Base-by-base conservation (phyloP, 768 basidiomycete species). In the Plicaturopsis crispa region DNA sequence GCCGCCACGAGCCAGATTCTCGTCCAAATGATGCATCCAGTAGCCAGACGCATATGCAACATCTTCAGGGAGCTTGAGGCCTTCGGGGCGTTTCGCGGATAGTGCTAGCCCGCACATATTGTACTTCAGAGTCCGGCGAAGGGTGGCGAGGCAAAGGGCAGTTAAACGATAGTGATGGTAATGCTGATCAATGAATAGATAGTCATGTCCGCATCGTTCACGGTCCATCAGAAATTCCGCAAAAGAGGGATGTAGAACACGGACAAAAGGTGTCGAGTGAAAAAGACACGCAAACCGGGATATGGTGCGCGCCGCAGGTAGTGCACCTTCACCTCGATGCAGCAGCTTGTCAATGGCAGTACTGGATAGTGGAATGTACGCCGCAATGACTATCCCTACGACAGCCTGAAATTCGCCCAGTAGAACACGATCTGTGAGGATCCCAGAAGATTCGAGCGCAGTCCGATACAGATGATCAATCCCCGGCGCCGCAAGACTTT, bases 1-100 rank as follows among this genome's bases (percentile, higher is more conserved):
- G 21, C 16, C 18, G 11, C 13, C 4, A 22, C 16, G 22, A 41
- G n/a, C n/a, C n/a, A n/a, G n/a, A n/a, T n/a, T 4, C 6, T 40
- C 24, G 43, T 54, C 54, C n/a, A 59, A 18, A 33, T 59, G 57
- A 13, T 59, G 48, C 5, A 59, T 43, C 59, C 59, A 59, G 35
- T 50, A 40, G 13, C 18, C 45, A 14, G 43, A 53, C 5, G 57
- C 33, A 23, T 59, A 59, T 22, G 32, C 36, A 30, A 59, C 13
- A 13, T 53, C 57, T 24, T 59, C 59, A 1, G 45, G 39, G 39
- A 57, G 44, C 8, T 8, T 34, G 2, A 36, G 45, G 7, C 31
- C 33, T 14, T 36, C 31, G 1, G 31, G 41, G 14, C 31, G 45
- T n/a, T n/a, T n/a, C n/a, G n/a, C n/a, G 18, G 52, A 57, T 30